Evolutionary conservation across 2,329 filamentous ascomycete species (phyloP).

Genomic region (Monosporascus ibericus): DNA sequence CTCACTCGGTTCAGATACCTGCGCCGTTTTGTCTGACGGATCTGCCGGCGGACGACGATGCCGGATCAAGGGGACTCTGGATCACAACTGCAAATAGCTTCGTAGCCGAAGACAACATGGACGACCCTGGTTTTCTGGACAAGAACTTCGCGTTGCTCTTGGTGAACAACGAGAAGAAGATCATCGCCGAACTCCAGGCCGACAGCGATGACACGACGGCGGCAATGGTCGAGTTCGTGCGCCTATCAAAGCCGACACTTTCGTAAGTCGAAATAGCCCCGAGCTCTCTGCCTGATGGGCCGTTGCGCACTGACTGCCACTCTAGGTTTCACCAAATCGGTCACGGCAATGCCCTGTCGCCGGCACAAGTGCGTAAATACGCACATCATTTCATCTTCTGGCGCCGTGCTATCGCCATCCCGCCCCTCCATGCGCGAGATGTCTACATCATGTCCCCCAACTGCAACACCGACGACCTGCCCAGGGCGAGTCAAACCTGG

Average conservation of each 20-base stretch:
- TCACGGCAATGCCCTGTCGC: constrained; percentile 63
- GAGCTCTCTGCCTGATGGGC: not conserved
- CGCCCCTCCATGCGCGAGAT: constrained; percentile 82
- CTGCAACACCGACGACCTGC: constrained; percentile 68
- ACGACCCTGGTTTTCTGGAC: constrained; percentile 64
- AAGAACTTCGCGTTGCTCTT: constrained; percentile 84
- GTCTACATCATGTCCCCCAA: constrained; percentile 90
- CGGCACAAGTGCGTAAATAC: constrained; percentile 77
- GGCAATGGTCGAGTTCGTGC: constrained; percentile 75
- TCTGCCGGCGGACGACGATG: constrained; percentile 62
- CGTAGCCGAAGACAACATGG: constrained; percentile 59
- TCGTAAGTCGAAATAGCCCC: constrained; percentile 39
- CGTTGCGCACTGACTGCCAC: not conserved
- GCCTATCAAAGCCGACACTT: constrained; percentile 63
- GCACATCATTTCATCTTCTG: constrained; percentile 94
- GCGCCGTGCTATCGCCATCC: constrained; percentile 86
- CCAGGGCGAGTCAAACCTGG: constrained; percentile 65
- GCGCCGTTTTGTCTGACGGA: constrained; percentile 65
- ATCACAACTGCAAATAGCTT: constrained; percentile 80
- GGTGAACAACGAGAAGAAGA: constrained; percentile 72
- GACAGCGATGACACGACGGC: constrained; percentile 71
- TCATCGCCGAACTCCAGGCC: constrained; percentile 66
- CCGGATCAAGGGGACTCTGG: constrained; percentile 70
- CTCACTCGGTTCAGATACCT: constrained; percentile 59
- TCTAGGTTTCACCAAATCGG: constrained; percentile 61